phyloP scores from a whole-genome alignment of 768 basidiomycete species.

The Macrolepiota dolichaula region DNA sequence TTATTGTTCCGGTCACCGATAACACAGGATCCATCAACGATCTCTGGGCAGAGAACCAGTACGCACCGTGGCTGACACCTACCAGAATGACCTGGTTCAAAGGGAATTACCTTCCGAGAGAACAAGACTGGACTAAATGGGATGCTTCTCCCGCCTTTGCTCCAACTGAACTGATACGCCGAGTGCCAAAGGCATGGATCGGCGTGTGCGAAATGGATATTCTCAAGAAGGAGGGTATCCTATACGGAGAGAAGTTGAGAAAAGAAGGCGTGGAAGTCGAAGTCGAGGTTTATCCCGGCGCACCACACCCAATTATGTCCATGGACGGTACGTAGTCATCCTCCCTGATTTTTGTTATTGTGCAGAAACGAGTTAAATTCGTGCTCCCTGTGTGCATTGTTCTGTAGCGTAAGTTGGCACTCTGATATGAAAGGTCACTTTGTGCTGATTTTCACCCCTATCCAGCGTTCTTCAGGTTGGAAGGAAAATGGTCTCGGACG shows the following conservation, averaged over 20 bases:
- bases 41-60: slow-evolving; percentile 51
- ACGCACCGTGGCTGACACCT: slow-evolving; percentile 58
- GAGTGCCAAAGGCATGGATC: slow-evolving; percentile 57
- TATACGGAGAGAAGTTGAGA: slow-evolving; percentile 56
- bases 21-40: slow-evolving; percentile 52
- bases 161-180: slow-evolving; percentile 47
- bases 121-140: slow-evolving; percentile 59
- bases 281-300: slow-evolving; percentile 54
- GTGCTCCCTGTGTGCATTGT: not conserved
- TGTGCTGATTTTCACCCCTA: not conserved
- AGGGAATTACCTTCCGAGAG: slow-evolving; percentile 62
- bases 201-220: slow-evolving; percentile 66
- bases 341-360: not conserved
- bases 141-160: slow-evolving; percentile 72
- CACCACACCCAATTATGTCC: slow-evolving; percentile 71
- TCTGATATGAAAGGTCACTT: not conserved
- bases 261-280: slow-evolving; percentile 51
- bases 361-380: too few species aligned
- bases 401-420: slow-evolving; percentile 4
- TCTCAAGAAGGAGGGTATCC: slow-evolving; percentile 61
- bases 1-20: slow-evolving; percentile 71
- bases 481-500: slow-evolving; percentile 12
- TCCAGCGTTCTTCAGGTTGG: slow-evolving; percentile 9
- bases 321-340: slow-evolving; percentile 57
- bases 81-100: slow-evolving; percentile 76